A percentile compares a stretch with the other conserved stretches of the same genome.
Evolutionary conservation across 2,329 filamentous ascomycete species (phyloP).

Genomic region (Phyllosticta citrichinensis): DNA sequence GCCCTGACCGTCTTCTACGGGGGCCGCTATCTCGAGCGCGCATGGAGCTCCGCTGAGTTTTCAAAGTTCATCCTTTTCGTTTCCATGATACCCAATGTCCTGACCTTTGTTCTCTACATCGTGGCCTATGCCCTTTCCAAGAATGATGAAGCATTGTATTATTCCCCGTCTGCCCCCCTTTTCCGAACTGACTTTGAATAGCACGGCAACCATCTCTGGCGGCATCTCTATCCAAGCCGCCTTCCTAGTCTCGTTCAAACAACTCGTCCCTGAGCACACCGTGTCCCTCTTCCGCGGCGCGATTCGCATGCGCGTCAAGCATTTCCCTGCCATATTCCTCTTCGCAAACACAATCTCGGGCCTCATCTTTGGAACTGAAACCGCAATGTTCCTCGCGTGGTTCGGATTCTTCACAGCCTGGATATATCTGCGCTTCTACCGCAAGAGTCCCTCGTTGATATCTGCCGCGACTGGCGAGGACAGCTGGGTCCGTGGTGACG

Average conservation of each 20-base stretch:
- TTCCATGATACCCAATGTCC: slow-evolving; percentile 67
- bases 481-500: slow-evolving; percentile 66
- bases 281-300: slow-evolving; percentile 86
- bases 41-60: slow-evolving; percentile 88
- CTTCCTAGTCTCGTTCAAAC: slow-evolving; percentile 95
- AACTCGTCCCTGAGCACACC: slow-evolving; percentile 93
- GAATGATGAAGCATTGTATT: slow-evolving; percentile 60
- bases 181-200: slow-evolving; percentile 15
- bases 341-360: slow-evolving; percentile 60
- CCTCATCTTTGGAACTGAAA: slow-evolving; percentile 56
- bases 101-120: slow-evolving; percentile 64
- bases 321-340: slow-evolving; percentile 66
- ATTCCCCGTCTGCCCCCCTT: slow-evolving; percentile 13
- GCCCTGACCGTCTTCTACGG: slow-evolving; percentile 78
- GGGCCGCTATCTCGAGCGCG: slow-evolving; percentile 87
- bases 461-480: slow-evolving; percentile 43
- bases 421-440: slow-evolving; percentile 95
- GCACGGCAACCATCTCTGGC: slow-evolving; percentile 74
- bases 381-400: slow-evolving; percentile 67
- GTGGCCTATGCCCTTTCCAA: slow-evolving; percentile 62
- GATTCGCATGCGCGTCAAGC: slow-evolving; percentile 77
- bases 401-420: slow-evolving; percentile 81
- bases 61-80: slow-evolving; percentile 78
- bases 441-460: slow-evolving; percentile 52
- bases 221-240: slow-evolving; percentile 82